A percentile compares a stretch with the other conserved stretches of the same genome.
These are phyloP conservation scores for Coemansia sp. DNA, from an alignment of 192 early-diverging fungal genomes.

Conservation along the genomic window DNA sequence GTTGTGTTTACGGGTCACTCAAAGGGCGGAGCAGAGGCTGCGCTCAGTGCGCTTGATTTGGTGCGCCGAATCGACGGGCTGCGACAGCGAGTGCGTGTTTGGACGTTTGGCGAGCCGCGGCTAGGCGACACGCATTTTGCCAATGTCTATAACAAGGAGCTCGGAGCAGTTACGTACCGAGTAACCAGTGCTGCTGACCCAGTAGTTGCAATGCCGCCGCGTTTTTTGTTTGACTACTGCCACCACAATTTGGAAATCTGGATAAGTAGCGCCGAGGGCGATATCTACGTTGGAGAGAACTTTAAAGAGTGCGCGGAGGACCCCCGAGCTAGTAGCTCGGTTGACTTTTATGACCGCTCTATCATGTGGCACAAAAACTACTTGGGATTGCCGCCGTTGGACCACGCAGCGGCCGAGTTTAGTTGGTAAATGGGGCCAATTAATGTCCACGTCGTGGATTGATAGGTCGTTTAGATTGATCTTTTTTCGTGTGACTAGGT, in stretches of 20 bases:
- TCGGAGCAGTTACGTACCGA: slow-evolving; percentile 41
- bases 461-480: not conserved
- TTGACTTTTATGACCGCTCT: slow-evolving; percentile 41
- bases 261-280: slow-evolving; percentile 39
- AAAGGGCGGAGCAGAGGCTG: slow-evolving; percentile 50
- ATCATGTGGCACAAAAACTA: slow-evolving; percentile 53
- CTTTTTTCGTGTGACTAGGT: not conserved
- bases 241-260: slow-evolving; percentile 47
- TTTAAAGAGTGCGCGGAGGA: slow-evolving; percentile 38
- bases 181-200: slow-evolving; percentile 44
- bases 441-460: not conserved
- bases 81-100: slow-evolving; percentile 24
- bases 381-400: slow-evolving; percentile 42
- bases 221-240: slow-evolving; percentile 44
- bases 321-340: slow-evolving; percentile 40
- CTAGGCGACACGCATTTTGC: slow-evolving; percentile 43
- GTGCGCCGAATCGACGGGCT: slow-evolving; percentile 30
- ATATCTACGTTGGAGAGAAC: slow-evolving; percentile 40
- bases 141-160: slow-evolving; percentile 30
- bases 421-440: slow-evolving; percentile 28
- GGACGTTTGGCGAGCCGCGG: slow-evolving; percentile 53
- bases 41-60: slow-evolving; percentile 40
- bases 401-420: slow-evolving; percentile 47
- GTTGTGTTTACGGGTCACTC: slow-evolving; percentile 53
- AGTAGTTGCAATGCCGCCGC: slow-evolving; percentile 47